Evolutionary conservation across 495 filamentous ascomycete species (phyloP), one percentile per base, ranked within the genome.

Genomic region (Hypoxylon subgilvum): DNA sequence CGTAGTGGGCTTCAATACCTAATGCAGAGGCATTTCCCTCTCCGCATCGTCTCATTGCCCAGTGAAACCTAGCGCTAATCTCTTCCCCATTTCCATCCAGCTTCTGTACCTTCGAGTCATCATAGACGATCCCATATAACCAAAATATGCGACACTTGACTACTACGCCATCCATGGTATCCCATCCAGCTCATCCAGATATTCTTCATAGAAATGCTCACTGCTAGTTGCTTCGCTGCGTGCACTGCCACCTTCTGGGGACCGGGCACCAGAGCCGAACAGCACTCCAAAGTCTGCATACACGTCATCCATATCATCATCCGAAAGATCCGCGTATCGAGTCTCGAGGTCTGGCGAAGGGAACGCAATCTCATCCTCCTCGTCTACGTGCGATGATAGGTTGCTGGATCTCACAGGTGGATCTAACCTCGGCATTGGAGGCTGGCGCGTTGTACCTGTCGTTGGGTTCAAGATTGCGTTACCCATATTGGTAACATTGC

Each of bases 261-360:
- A 62, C 6, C 31, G 55, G 18, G 56, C 6, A 21, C 60, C 57
- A 3, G 63, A 52, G 0, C 75, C 76, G 52, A 80, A 80, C 2
- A 80, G 61, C 8, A 77, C 69, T 0, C 75, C 72, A 51, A 80
- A 80, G 48, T 80, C 76, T 0, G 76, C 74, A 38, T 80, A 80
- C 10, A 79, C 76, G 10, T 72, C 70, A 23, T 65, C 66, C n/a
- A 66, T 23, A 46, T 70, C 59, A 14, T 78, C 76, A 13, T 77
- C 76, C 1, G 70, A 70, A 18, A 72, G 69, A 21, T 72, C 71
- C 3, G 65, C 71, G 30, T 79, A 77, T 22, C 73, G 69, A 12
- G 72, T 74, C 14, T 76, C 76, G 44, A 75, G 73, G 36, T 73
- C 74, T 16, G 72, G 69, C 12, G 73, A 72, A 0, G 77, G 76